Base-by-base conservation (phyloP, 768 basidiomycete species). In the Pleurotus pulmonarius region DNA sequence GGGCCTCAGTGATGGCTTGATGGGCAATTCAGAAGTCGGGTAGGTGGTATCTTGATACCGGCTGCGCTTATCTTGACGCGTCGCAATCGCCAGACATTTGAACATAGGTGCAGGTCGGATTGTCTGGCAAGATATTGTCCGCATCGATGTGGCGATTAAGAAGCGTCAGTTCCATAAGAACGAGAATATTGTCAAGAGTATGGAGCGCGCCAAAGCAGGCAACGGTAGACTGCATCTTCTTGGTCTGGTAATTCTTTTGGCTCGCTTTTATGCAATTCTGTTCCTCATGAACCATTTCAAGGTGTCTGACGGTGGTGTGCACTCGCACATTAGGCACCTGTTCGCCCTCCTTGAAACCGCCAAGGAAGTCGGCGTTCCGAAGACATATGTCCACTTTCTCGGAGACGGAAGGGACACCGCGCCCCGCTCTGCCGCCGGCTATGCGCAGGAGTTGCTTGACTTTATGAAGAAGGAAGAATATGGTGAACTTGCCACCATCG, bases 11-110 rank as follows among this genome's bases (percentile, higher is more conserved):
- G 95, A 97, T 44, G 95, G 94, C 0, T 82, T 97, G 54, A 98
- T 98, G 95, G 95, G 94, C 13, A 96, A 98, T 75, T 96, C 94
- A 2, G 94, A 98, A 74, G 94, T 97, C 60, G 95, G 94, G 92
- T 94, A 65, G 57, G 90, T 74, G 15, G 11, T 40, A 29, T 37
- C 4, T 26, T 22, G 48, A 5, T 39, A 18, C 12, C 9, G 8
- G 16, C 15, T 34, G 22, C n/a, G 13, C 51, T 56, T 4, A 43
- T 39, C 40, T 40, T 49, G 18, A 37, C 29, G 29, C 29, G 9
- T 29, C 18, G 26, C 37, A 18, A 46, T 22, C 47, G 57, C n/a
- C 58, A 96, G 94, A 3, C 94, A 97, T 67, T 74, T 97, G 59
- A 98, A 98, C 72, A 92, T 95, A 61, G 94, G 94, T 34, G 95